A percentile compares a stretch with the other conserved stretches of the same genome.
These are phyloP conservation scores for Gymnopilus junonius DNA, from an alignment of 768 basidiomycete genomes.

Conservation along the genomic window DNA sequence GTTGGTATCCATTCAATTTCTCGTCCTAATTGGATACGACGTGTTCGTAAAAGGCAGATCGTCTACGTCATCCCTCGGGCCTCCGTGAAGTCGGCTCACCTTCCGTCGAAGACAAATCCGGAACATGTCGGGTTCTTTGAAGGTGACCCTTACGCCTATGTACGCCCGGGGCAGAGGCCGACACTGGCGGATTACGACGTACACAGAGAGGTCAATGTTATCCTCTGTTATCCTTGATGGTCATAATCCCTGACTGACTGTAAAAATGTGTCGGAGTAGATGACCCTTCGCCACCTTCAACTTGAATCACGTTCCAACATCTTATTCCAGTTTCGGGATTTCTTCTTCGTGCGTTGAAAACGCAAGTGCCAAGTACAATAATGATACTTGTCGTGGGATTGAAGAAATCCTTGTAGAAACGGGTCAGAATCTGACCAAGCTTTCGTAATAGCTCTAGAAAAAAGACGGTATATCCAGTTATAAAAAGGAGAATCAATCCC, in stretches of 20 bases:
- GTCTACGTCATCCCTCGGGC: too few relatives aligned
- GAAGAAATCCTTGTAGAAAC: conserved; percentile 3
- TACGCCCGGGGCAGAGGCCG: too few relatives aligned
- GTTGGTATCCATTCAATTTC: too few relatives aligned
- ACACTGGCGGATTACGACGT: too few relatives aligned
- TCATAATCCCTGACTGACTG: background rate
- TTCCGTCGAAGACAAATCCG: too few relatives aligned
- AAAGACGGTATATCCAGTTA: conserved; percentile 4
- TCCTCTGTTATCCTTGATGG: background rate
- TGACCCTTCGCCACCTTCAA: conserved; percentile 3
- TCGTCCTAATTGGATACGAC: too few relatives aligned
- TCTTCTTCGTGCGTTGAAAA: background rate
- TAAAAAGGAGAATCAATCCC: conserved; percentile 9
- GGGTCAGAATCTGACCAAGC: conserved; percentile 3
- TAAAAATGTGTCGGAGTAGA: background rate
- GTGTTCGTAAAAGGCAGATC: too few relatives aligned
- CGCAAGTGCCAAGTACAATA: conserved; percentile 1
- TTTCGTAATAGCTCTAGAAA: background rate
- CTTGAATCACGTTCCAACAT: conserved; percentile 3
- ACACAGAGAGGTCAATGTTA: too few relatives aligned
- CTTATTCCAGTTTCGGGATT: background rate
- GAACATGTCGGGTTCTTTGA: too few relatives aligned
- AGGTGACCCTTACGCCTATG: too few relatives aligned
- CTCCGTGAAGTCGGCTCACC: too few relatives aligned
- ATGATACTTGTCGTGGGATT: conserved; percentile 6